A percentile compares a stretch with the other conserved stretches of the same genome.
Evolutionary conservation across 2,329 filamentous ascomycete species (phyloP).

Genomic region (Aspergillus ochraceoroseus): DNA sequence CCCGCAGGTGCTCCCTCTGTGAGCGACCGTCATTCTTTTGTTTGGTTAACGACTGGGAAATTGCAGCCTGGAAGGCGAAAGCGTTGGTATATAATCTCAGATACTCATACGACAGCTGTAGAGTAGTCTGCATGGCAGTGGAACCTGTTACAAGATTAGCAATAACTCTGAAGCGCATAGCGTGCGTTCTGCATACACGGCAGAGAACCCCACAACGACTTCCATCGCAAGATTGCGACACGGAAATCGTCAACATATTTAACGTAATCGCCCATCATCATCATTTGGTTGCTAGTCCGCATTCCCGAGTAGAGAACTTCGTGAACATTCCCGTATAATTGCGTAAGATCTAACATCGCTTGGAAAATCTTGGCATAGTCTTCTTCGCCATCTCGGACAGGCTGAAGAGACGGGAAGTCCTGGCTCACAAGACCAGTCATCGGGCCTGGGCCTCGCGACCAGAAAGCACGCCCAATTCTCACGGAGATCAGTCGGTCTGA

Average conservation of each 20-base stretch:
- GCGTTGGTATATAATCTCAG: conserved; percentile 68
- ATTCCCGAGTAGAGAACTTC: conserved; percentile 69
- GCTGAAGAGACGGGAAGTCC: conserved; percentile 63
- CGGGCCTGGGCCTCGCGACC: conserved; percentile 66
- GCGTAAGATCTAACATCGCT: conserved; percentile 65
- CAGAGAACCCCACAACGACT: conserved; percentile 62
- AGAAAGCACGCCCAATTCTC: conserved; percentile 66
- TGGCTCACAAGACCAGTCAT: conserved; percentile 60
- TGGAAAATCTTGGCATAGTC: conserved; percentile 66
- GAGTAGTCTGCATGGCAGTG: conserved; percentile 60
- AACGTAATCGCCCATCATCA: conserved; percentile 66
- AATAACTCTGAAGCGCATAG: neutral
- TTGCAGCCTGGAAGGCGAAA: conserved; percentile 69
- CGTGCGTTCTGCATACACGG: conserved; percentile 47
- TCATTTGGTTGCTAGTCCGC: conserved; percentile 63
- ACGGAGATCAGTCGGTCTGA: conserved; percentile 66
- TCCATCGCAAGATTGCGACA: conserved; percentile 64
- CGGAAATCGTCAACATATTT: conserved; percentile 72
- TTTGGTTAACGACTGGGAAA: conserved; percentile 47
- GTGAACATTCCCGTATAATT: conserved; percentile 68
- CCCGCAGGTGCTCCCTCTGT: conserved; percentile 40
- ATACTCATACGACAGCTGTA: conserved; percentile 68
- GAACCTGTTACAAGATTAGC: conserved; percentile 48
- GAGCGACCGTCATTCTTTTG: conserved; percentile 34
- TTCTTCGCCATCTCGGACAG: conserved; percentile 55